Base-by-base conservation (phyloP, 169 alveolate species). In the Cryptosporidium meleagridis region DNA sequence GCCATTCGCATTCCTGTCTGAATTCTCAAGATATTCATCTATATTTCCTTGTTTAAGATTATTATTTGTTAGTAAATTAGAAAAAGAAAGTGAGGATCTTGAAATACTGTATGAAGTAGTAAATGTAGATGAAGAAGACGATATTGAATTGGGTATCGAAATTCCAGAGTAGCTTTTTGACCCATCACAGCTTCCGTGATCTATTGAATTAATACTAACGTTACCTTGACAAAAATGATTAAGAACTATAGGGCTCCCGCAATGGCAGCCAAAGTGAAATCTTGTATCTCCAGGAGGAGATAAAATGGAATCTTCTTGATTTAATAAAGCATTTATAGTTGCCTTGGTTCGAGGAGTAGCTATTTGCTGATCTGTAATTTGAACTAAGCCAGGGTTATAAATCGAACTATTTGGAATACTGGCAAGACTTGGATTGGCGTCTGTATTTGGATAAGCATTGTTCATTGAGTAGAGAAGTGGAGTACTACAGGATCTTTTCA, bases 241-340 rank as follows among this genome's bases (percentile, higher is more conserved):
- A 1, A 65, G 72, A 39, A 62, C 45, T 18, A 41, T 65, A 41
- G 70, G 62, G 62, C 21, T 58, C 3, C 89, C 89, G 10, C 89
- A 80, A 37, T 67, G 72, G 44, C 89, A 80, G 16, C 89, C 89
- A 65, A 80, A 80, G 33, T 80, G 89, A 29, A 80, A 80, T 62
- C 89, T 80, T n/a, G 89, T 75, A 67, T 80, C 89, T 18, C 89
- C 62, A 4, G 89, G 89, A 23, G 89, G 89, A 44, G 89, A 61
- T 37, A 65, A 21, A 45, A 80, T 80, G 7, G 89, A 59, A 65
- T 80, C 73, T 62, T 80, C 89, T 29, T 65, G 89, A 41, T 80
- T 80, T 18, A 80, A 31, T 31, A 80, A 21, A 35, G 89, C 89
- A 26, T 45, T 80, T 10, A 80, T 61, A 18, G 89, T 80, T 41